Percentiles rank a stretch among this genome's conserved stretches.
Evolutionary conservation across 2,329 filamentous ascomycete species (phyloP).

Genomic region (Berkeleyomyces rouxiae): DNA sequence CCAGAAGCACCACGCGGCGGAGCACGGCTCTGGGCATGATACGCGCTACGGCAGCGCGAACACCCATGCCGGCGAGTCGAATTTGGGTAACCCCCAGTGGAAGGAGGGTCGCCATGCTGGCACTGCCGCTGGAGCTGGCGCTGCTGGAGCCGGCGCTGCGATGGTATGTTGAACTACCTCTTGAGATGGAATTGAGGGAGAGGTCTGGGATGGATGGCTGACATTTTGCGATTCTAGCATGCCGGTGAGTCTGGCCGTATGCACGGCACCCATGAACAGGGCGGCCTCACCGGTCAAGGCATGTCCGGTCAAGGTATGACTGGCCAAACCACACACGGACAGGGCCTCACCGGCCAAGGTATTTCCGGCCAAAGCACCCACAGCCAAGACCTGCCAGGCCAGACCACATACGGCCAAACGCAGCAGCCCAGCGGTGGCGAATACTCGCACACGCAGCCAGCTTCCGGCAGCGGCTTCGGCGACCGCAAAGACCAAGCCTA

Average conservation of each 20-base stretch:
- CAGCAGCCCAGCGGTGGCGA: background rate
- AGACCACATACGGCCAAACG: background rate
- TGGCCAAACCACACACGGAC: background rate
- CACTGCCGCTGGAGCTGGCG: background rate
- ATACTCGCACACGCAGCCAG: background rate
- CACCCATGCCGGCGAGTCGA: background rate
- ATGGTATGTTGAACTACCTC: background rate
- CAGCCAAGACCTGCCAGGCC: background rate
- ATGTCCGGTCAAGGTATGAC: background rate
- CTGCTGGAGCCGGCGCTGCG: background rate
- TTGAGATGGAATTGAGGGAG: background rate
- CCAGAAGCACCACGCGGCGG: conserved; percentile 68
- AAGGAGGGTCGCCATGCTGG: background rate
- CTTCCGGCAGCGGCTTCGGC: background rate
- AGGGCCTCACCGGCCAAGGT: background rate
- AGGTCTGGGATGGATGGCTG: background rate
- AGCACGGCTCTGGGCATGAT: conserved; percentile 44
- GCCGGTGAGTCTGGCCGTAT: background rate
- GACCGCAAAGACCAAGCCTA: conserved; percentile 21
- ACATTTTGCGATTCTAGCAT: background rate
- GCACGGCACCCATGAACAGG: background rate
- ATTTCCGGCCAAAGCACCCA: background rate
- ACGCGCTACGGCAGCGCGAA: conserved; percentile 17
- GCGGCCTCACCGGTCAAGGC: background rate
- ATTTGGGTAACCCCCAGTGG: background rate